Conservation (phyloP, 78 protist species). For the Cavenderia fasciculata region DNA sequence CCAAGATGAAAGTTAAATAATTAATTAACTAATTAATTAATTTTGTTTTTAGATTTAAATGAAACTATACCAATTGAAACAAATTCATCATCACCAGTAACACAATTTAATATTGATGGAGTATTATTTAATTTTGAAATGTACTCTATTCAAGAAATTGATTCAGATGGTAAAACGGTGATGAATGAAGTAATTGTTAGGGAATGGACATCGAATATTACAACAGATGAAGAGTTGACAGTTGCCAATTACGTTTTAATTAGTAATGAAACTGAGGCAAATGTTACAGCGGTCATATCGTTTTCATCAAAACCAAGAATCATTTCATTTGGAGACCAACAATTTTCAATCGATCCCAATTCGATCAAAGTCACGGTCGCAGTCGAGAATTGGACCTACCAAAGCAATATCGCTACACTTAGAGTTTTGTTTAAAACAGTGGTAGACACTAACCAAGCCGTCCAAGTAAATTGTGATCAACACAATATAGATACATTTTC, state of each 20-base stretch:
- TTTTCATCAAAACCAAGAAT: not conserved
- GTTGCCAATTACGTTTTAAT: not conserved
- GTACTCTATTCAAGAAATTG: not conserved
- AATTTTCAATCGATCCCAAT: not conserved
- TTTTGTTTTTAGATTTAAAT: not conserved
- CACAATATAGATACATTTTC: not conserved
- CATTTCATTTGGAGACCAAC: not conserved
- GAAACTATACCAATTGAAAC: too few relatives aligned
- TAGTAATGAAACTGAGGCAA: not conserved
- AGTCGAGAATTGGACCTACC: not conserved
- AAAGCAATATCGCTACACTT: not conserved
- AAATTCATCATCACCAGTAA: not conserved
- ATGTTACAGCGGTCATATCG: not conserved
- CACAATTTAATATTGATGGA: not conserved
- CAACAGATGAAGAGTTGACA: not conserved
- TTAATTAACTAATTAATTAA: not conserved
- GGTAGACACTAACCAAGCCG: not conserved
- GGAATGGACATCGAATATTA: not conserved
- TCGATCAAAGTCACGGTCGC: not conserved
- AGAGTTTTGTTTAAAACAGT: not conserved
- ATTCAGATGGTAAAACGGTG: not conserved
- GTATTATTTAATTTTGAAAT: not conserved
- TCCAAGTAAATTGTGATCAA: not conserved
- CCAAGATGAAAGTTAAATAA: not conserved
- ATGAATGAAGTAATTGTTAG: not conserved